Evolutionary conservation across 176 grass and related monocot species (phyloP), one percentile per base, ranked within the genome.

Genomic region (Alloteropsis semialata): DNA sequence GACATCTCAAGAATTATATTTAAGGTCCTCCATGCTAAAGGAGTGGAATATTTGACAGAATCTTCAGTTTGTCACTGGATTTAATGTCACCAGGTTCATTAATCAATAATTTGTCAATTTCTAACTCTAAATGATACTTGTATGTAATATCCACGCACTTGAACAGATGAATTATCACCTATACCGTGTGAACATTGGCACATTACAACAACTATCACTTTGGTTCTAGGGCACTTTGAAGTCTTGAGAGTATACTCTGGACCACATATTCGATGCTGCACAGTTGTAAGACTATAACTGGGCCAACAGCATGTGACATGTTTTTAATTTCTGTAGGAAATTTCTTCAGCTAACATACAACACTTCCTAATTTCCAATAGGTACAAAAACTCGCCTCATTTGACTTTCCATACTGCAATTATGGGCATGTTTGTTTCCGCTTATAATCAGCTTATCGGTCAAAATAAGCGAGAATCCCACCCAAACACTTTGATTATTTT

Each of bases 21-120:
- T 42, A 71, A 53, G 54, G 53, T 10, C 30, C 29, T 30, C 4
- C 27, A 67, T 21, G 15, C 43, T 84, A 17, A 54, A 75, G 72
- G 58, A n/a, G n/a, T n/a, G n/a, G n/a, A n/a, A n/a, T n/a, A n/a
- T n/a, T n/a, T n/a, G n/a, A n/a, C n/a, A n/a, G 18, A 0, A 33
- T 13, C 17, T 57, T 71, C 19, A 48, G 46, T 82, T 32, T 67
- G 46, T 11, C 11, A 76, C 32, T 80, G 36, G 3, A 65, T 64
- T 80, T 53, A 71, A 73, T 45, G 45, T 36, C 4, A 55, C 7
- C 56, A 13, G 53, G 41, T 34, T 10, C 27, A 8, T 66, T 61
- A 34, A 77, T 58, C 37, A 43, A 69, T 36, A 58, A 77, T 21
- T 51, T 75, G 32, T 16, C 72, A 24, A 38, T 78, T 85, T 78